A percentile compares a stretch with the other conserved stretches of the same genome.
phyloP scores from a whole-genome alignment of 192 early-diverging fungal genomes.

The Globomyces pollinis-pini region DNA sequence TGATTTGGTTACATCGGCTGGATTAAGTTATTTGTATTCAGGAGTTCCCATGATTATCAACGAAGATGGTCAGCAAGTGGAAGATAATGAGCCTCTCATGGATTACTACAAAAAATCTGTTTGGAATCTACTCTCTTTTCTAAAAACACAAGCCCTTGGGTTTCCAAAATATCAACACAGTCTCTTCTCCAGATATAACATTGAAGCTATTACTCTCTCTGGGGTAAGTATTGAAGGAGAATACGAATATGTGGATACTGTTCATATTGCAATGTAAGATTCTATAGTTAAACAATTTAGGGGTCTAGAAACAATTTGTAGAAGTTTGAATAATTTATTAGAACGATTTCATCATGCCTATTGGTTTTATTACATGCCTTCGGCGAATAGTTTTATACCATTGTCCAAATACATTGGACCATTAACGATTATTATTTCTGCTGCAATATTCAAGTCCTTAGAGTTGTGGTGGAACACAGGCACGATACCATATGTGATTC shows the following conservation, averaged over 20 bases:
- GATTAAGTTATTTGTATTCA: slow-evolving; percentile 45
- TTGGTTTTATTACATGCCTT: slow-evolving; percentile 93
- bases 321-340: slow-evolving; percentile 83
- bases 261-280: slow-evolving; percentile 16
- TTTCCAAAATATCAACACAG: slow-evolving; percentile 63
- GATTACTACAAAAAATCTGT: slow-evolving; percentile 4
- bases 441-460: slow-evolving; percentile 45
- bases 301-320: slow-evolving; percentile 66
- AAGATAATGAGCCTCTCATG: slow-evolving; percentile 6
- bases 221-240: slow-evolving; percentile 16
- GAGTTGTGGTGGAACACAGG: slow-evolving; percentile 11
- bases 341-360: slow-evolving; percentile 94
- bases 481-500: neutral
- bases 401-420: slow-evolving; percentile 87
- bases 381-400: slow-evolving; percentile 68
- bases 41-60: slow-evolving; percentile 53
- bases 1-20: slow-evolving; percentile 77
- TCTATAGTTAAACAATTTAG: slow-evolving; percentile 21
- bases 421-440: slow-evolving; percentile 65
- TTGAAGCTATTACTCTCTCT: slow-evolving; percentile 30
- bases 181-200: slow-evolving; percentile 56
- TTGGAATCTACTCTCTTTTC: slow-evolving; percentile 39
- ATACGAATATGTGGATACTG: slow-evolving; percentile 22
- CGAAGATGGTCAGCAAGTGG: slow-evolving; percentile 22
- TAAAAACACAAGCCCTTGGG: slow-evolving; percentile 61